Percentiles rank a stretch among this genome's conserved stretches.
Evolutionary conservation across 192 early-diverging fungal genomes (phyloP).

Genomic region (Haplosporangium gracile): DNA sequence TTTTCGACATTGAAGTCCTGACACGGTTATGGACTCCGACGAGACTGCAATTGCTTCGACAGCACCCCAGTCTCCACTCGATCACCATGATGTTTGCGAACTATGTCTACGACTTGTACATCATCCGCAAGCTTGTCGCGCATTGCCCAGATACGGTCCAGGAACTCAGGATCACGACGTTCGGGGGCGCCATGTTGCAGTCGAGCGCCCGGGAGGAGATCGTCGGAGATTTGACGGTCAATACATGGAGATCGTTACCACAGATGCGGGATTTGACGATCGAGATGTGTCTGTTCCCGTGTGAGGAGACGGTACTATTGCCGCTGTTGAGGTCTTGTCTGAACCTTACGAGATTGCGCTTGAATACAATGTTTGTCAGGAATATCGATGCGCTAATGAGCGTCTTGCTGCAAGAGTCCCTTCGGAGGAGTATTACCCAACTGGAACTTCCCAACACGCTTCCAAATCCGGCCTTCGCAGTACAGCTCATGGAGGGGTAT

Average conservation of each 20-base stretch:
- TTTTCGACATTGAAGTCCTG: background rate
- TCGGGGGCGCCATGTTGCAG: background rate
- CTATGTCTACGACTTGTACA: background rate
- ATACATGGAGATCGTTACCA: background rate
- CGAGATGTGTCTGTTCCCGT: background rate
- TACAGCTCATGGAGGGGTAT: background rate
- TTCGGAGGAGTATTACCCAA: background rate
- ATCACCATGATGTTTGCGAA: slow-evolving; percentile 1
- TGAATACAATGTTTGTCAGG: background rate
- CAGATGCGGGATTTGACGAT: slow-evolving; percentile 3
- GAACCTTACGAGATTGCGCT: background rate
- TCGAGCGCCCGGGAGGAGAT: background rate
- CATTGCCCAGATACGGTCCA: background rate
- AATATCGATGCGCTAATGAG: background rate
- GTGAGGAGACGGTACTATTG: background rate
- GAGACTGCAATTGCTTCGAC: background rate
- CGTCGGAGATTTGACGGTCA: background rate
- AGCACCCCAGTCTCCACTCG: background rate
- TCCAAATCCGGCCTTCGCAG: background rate
- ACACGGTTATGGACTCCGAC: background rate
- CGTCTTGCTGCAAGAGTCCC: background rate
- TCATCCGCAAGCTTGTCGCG: background rate
- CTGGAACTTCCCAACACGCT: background rate
- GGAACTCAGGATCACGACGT: background rate
- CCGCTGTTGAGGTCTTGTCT: background rate